Base-by-base conservation (phyloP, 2,329 filamentous ascomycete genomes). In the Diaporthe amygdali region DNA sequence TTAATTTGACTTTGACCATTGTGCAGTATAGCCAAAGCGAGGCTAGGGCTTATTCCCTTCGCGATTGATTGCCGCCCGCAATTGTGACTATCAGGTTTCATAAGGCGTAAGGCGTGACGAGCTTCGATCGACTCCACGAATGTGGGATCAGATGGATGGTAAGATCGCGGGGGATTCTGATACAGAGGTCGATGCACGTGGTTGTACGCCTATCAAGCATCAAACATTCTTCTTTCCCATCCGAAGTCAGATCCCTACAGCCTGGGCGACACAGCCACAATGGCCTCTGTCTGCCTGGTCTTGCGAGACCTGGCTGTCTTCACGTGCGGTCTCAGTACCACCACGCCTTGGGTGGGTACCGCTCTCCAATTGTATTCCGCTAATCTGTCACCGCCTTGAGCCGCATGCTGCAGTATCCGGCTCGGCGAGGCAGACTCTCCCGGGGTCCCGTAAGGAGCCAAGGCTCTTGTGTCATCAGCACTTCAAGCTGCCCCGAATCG, bases 11-110 rank as follows among this genome's bases (percentile, higher is more conserved):
- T 64, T 64, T 49, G 10, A 37, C 41, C 14, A 34, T 20, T 6
- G 44, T 14, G 20, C 44, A 49, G 27, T 27, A 6, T 41, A n/a
- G 47, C 25, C 44, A 49, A 22, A 14, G 59, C 59, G 59, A 49
- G 59, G 44, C n/a, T 49, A 47, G 41, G 59, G n/a, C 9, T 37
- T 64, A 49, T 27, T 2, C 59, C 27, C 59, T 49, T 64, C 44
- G 51, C 30, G 44, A 47, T 37, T 68, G 51, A 68, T 37, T 68
- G 39, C 66, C 27, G 51, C 52, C 51, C 47, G 39, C 41, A 20
- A 56, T 46, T 47, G 39, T 47, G 51, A 37, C 66, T 68, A 47
- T 44, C 41, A 15, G 27, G 66, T 68, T 68, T 68, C 66, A 68
- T 30, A 68, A 54, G 52, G 32, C 39, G 66, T 41, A 56, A 54